Conservation (phyloP, 2,329 filamentous ascomycete genomes). For the Xylaria sp. region DNA sequence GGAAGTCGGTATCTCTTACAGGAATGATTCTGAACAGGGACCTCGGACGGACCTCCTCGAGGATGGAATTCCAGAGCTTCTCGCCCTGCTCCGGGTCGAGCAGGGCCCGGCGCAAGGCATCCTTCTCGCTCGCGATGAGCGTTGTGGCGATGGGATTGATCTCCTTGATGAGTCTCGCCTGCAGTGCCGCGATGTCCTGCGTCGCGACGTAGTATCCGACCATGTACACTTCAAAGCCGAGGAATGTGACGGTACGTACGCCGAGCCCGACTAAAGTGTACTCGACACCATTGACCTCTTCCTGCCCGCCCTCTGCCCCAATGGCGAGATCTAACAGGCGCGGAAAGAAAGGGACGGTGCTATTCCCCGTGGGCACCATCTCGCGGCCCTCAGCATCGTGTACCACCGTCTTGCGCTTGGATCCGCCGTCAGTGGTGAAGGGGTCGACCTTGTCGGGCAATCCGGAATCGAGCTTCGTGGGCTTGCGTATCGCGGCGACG, state of each 20-base stretch:
- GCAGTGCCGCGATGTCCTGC: conserved; percentile 81
- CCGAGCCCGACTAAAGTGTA: conserved; percentile 92
- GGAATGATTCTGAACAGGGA: conserved; percentile 87
- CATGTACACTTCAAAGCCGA: conserved; percentile 92
- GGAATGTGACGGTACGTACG: conserved; percentile 88
- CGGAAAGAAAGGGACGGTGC: conserved; percentile 82
- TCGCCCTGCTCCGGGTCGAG: conserved; percentile 76
- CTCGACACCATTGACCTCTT: conserved; percentile 63
- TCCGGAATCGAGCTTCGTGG: conserved; percentile 61
- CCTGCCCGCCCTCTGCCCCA: conserved; percentile 43
- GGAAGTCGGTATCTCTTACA: conserved; percentile 93
- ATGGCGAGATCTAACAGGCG: conserved; percentile 71
- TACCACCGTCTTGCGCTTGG: conserved; percentile 67
- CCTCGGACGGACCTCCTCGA: conserved; percentile 74
- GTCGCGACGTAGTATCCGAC: conserved; percentile 92
- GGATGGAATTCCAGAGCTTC: conserved; percentile 77
- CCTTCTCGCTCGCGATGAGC: conserved; percentile 83
- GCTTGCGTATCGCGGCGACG: conserved; percentile 52
- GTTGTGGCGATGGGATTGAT: conserved; percentile 84
- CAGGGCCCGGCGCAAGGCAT: conserved; percentile 74
- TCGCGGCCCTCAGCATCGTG: conserved; percentile 77
- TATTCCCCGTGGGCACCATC: conserved; percentile 83
- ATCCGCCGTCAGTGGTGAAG: conserved; percentile 61
- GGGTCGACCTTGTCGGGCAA: conserved; percentile 54
- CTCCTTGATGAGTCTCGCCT: conserved; percentile 78